Evolutionary conservation across 768 basidiomycete genomes (phyloP).

Genomic region (Tylopilus subfusipes): DNA sequence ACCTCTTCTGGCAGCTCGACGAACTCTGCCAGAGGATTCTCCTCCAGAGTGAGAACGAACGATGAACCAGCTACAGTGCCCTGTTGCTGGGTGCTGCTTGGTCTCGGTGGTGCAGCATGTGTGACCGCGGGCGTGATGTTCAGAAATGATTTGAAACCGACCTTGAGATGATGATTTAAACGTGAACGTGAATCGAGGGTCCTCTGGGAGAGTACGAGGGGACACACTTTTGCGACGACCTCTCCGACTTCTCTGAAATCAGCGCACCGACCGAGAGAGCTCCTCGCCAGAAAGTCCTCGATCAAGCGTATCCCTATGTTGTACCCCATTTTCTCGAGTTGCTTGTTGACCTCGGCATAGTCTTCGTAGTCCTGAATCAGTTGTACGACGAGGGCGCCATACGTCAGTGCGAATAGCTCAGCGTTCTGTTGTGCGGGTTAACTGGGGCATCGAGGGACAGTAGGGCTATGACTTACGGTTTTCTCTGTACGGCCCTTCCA

Average conservation of each 20-base stretch:
- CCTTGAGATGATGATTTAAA: constrained; percentile 53
- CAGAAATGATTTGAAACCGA: constrained; percentile 96
- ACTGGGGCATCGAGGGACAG: constrained; percentile 7
- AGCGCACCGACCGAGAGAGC: constrained; percentile 83
- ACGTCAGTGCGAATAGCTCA: constrained; percentile 94
- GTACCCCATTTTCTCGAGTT: constrained; percentile 99
- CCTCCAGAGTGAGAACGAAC: constrained; percentile 86
- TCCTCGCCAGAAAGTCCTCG: constrained; percentile 95
- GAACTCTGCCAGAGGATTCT: constrained; percentile 96
- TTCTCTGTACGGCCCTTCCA: constrained; percentile 96
- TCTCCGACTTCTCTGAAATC: constrained; percentile 96
- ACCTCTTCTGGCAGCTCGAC: constrained; percentile 95
- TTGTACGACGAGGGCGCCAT: constrained; percentile 96
- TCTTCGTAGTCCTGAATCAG: constrained; percentile 99
- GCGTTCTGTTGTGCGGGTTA: constrained; percentile 66
- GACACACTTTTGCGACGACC: constrained; percentile 83
- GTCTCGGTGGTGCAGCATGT: constrained; percentile 57
- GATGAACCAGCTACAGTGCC: constrained; percentile 46
- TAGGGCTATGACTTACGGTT: constrained; percentile 56
- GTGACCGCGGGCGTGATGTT: constrained; percentile 85
- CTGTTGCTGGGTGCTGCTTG: constrained; percentile 40
- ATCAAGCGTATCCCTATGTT: constrained; percentile 96
- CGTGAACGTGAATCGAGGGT: background rate
- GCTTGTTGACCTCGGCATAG: constrained; percentile 91
- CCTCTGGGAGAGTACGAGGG: background rate